Percentiles rank a stretch among this genome's conserved stretches.
Evolutionary conservation across 345 rosid genomes (phyloP).

Genomic region (Eucalyptus sideroxylon): DNA sequence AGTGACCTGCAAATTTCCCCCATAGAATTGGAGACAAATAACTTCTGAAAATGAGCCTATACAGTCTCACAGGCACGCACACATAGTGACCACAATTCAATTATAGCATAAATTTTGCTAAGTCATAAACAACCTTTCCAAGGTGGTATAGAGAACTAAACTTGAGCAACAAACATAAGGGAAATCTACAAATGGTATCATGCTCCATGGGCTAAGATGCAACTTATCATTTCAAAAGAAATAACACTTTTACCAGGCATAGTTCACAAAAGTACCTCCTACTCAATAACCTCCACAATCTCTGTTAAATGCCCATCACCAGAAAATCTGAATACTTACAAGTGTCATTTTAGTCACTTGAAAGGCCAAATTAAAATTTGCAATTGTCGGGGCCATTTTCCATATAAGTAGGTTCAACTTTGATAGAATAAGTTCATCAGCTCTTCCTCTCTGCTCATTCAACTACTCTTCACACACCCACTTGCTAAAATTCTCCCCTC

Average conservation of each 20-base stretch:
- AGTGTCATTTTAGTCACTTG: neutral
- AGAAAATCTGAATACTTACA: neutral
- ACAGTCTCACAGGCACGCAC: fast-evolving
- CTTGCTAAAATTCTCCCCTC: neutral
- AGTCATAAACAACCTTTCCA: neutral
- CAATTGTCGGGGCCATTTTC: neutral
- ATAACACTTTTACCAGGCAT: neutral
- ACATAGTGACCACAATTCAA: neutral
- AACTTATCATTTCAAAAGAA: neutral
- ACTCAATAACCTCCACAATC: neutral
- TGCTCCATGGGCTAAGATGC: neutral
- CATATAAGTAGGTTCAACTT: neutral
- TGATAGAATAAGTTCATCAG: neutral
- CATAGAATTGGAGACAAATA: neutral
- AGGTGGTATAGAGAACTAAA: neutral
- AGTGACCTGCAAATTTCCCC: conserved; percentile 38
- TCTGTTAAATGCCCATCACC: neutral
- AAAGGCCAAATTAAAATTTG: neutral
- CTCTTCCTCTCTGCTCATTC: neutral
- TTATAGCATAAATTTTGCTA: neutral
- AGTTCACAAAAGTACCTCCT: neutral
- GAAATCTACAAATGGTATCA: neutral
- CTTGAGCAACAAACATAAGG: neutral
- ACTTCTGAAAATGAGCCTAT: neutral
- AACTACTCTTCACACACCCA: fast-evolving